Percentiles rank a stretch among this genome's conserved stretches.
Conservation (phyloP, 1,284 basidiomycete genomes). For the Ganoderma leucocontextum region DNA sequence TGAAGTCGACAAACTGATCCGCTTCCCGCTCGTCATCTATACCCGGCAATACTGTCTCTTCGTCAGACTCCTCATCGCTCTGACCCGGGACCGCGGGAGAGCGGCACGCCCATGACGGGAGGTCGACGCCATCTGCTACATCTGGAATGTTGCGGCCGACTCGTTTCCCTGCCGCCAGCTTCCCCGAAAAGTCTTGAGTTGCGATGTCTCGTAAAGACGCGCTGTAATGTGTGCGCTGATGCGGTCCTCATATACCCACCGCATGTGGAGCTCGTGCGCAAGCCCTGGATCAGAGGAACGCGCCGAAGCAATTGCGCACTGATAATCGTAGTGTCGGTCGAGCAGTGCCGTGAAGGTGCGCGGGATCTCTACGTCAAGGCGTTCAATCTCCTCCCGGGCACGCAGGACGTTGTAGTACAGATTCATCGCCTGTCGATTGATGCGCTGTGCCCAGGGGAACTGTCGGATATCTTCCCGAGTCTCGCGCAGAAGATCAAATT, state of each 20-base stretch:
- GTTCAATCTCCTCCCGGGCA: neutral
- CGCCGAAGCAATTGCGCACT: neutral
- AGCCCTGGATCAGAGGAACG: neutral
- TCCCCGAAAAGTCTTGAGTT: neutral
- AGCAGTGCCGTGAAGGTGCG: slow-evolving; percentile 12
- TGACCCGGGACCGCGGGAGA: neutral
- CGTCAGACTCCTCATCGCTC: neutral
- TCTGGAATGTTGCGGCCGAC: neutral
- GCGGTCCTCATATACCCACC: too few relatives aligned
- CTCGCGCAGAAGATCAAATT: too few relatives aligned
- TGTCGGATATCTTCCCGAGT: slow-evolving; percentile 14
- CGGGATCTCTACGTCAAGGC: slow-evolving; percentile 4
- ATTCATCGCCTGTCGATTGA: neutral
- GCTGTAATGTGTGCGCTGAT: neutral
- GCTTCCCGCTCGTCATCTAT: neutral
- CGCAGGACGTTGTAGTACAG: neutral
- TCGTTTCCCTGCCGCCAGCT: neutral
- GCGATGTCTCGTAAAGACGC: neutral
- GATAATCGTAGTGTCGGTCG: neutral
- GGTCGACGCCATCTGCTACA: neutral
- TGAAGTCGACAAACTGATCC: neutral
- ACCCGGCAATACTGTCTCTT: neutral
- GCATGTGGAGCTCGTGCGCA: neutral
- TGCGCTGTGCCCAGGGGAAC: neutral
- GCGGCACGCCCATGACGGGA: neutral